Percentiles rank a stretch among this genome's conserved stretches.
Conservation (phyloP, 345 rosid genomes). For the Eutrema heterophyllum region DNA sequence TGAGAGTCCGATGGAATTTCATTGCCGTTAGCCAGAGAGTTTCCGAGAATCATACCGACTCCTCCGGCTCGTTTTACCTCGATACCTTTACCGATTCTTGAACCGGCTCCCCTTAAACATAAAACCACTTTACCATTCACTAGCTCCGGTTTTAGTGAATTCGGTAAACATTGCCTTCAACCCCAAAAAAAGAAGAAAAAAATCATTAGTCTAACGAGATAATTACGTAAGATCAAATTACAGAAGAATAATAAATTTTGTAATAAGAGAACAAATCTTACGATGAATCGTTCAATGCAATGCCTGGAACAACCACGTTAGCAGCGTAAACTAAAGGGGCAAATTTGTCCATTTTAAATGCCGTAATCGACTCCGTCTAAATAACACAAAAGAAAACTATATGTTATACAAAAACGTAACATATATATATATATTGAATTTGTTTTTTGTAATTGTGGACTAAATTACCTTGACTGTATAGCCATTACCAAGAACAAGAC, state of each 20-base stretch:
- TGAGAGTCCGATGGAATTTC: constrained; percentile 41
- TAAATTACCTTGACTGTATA: constrained; percentile 38
- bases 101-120: constrained; percentile 62
- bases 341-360: constrained; percentile 36
- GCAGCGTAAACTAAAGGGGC: constrained; percentile 63
- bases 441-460: not conserved
- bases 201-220: too few relatives aligned
- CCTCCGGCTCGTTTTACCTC: constrained; percentile 88
- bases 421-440: not conserved
- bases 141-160: constrained; percentile 48
- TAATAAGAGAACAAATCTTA: constrained; percentile 12
- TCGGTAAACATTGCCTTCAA: constrained; percentile 66
- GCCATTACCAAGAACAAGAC: constrained; percentile 65
- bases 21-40: constrained; percentile 33
- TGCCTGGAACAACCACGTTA: constrained; percentile 45
- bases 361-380: constrained; percentile 62
- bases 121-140: constrained; percentile 79
- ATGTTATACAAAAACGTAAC: constrained; percentile 9
- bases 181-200: not conserved
- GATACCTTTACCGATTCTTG: constrained; percentile 54
- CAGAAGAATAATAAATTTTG: not conserved
- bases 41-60: constrained; percentile 64
- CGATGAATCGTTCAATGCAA: constrained; percentile 41
- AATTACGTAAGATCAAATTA: too few relatives aligned
- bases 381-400: constrained; percentile 5